These are phyloP conservation scores for Spathaspora sp. DNA, from an alignment of 805 yeast species.

Conservation along the genomic window DNA sequence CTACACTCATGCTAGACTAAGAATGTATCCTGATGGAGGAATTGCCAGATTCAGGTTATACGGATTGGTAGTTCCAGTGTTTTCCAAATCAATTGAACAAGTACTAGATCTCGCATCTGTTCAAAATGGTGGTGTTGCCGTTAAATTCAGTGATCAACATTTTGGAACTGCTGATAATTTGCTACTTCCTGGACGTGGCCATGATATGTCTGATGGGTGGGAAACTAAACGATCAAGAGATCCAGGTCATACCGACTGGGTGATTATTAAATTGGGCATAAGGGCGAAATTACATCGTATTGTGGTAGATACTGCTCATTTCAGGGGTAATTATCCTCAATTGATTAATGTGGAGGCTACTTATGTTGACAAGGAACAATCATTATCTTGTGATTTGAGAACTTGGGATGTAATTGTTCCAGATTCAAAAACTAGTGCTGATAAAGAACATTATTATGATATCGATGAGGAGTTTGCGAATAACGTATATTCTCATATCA, in stretches of 20 bases:
- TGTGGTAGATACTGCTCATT: slow-evolving; percentile 88
- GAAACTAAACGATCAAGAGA: slow-evolving; percentile 87
- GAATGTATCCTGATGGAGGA: slow-evolving; percentile 98
- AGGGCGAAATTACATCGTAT: slow-evolving; percentile 52
- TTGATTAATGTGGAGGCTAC: slow-evolving; percentile 66
- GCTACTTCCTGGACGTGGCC: slow-evolving; percentile 89
- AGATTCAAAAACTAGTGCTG: slow-evolving; percentile 76
- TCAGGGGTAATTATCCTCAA: slow-evolving; percentile 93
- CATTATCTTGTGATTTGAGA: slow-evolving; percentile 22
- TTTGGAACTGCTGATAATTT: slow-evolving; percentile 90
- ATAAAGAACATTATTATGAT: slow-evolving; percentile 65
- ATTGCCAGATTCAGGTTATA: slow-evolving; percentile 90
- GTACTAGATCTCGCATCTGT: slow-evolving; percentile 77
- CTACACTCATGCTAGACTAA: slow-evolving; percentile 77
- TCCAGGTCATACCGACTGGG: slow-evolving; percentile 91
- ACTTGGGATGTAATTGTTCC: slow-evolving; percentile 66
- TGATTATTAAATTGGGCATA: slow-evolving; percentile 73
- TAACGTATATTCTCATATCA: slow-evolving; percentile 61
- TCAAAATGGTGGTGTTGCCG: slow-evolving; percentile 84
- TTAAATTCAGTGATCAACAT: slow-evolving; percentile 84
- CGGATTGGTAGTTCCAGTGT: slow-evolving; percentile 79
- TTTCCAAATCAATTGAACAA: slow-evolving; percentile 34
- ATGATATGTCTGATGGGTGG: slow-evolving; percentile 98
- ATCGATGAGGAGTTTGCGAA: slow-evolving; percentile 13
- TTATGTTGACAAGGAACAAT: slow-evolving; percentile 24